Base-by-base conservation (phyloP, 2,329 filamentous ascomycete genomes). In the Fusarium sp. region DNA sequence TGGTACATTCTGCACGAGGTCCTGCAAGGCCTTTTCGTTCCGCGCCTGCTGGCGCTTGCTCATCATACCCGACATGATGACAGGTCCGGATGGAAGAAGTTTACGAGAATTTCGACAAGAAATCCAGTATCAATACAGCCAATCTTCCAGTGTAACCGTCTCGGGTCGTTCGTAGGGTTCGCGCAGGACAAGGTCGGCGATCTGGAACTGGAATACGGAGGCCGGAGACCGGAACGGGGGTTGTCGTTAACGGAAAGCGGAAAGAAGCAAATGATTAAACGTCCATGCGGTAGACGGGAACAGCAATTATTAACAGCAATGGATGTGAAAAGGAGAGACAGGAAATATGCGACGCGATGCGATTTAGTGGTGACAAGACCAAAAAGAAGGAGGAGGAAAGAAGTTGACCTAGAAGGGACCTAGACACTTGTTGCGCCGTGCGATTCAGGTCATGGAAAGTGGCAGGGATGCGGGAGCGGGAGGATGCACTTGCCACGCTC, bases 31-130 rank as follows among this genome's bases (percentile, higher is more conserved):
- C 77, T 93, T 93, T 83, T 99, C 96, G 80, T 99, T 97, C 81
- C 96, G 94, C 84, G 92, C 93, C 86, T 97, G 95, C 83, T 97
- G 93, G 81, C 96, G 93, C 86, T 98, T 99, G 85, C 90, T 97
- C 78, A 96, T 84, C 43, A 88, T 85, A 55, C 87, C 85, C 56
- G 92, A 86, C 92, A 94, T 96, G 69, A 46, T 64, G 64, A 40
- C 54, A 36, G 62, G 52, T 45, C 53, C 26, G n/a, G 20, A 43
- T 30, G 54, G 50, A 50, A 46, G 26, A 49, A 40, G 34, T 30
- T 36, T 50, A 36, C 21, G 36, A 45, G 38, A 8, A 38, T 46
- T 49, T 53, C 47, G 42, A 36, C 20, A 65, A 45, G 40, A 56
- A 39, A 44, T 42, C 45, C 51, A 53, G 39, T 61, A 52, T 45